Evolutionary conservation across 768 basidiomycete genomes (phyloP).

Genomic region (Pulveroboletus sp.): DNA sequence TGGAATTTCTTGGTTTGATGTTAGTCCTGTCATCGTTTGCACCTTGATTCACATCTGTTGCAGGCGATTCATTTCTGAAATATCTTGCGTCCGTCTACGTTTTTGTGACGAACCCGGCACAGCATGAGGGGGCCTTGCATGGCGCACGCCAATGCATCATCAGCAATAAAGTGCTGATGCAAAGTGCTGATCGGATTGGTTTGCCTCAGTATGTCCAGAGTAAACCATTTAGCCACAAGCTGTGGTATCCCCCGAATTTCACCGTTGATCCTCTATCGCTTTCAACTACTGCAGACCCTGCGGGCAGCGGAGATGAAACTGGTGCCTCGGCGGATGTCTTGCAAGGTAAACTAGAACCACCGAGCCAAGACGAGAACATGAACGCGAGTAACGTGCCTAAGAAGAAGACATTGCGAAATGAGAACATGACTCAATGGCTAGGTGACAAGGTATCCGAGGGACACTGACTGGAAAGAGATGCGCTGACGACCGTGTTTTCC

Average conservation of each 20-base stretch:
- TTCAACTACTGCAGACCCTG: conserved; percentile 17
- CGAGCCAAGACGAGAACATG: conserved; percentile 11
- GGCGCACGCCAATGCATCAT: conserved; percentile 62
- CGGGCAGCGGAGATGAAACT: conserved; percentile 30
- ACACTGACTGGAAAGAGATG: not conserved
- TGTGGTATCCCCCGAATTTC: conserved; percentile 58
- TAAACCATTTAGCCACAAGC: conserved; percentile 59
- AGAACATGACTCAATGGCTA: conserved; percentile 48
- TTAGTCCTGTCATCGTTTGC: conserved; percentile 19
- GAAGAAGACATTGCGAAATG: conserved; percentile 38
- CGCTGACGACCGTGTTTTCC: conserved; percentile 13
- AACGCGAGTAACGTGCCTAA: conserved; percentile 18
- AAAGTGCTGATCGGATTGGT: conserved; percentile 50
- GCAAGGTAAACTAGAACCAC: conserved; percentile 9
- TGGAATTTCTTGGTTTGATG: conserved; percentile 71
- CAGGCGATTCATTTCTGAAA: conserved; percentile 81
- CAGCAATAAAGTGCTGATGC: conserved; percentile 64
- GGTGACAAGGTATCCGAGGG: conserved; percentile 64
- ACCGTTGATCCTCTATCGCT: conserved; percentile 22
- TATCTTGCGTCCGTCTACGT: conserved; percentile 69
- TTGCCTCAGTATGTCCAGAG: conserved; percentile 71
- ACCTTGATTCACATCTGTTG: conserved; percentile 6
- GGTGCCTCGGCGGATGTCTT: conserved; percentile 8
- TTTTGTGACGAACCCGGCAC: conserved; percentile 62
- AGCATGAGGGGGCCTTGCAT: conserved; percentile 66